Base-by-base conservation (phyloP, 768 basidiomycete genomes). In the Suillus discolor region DNA sequence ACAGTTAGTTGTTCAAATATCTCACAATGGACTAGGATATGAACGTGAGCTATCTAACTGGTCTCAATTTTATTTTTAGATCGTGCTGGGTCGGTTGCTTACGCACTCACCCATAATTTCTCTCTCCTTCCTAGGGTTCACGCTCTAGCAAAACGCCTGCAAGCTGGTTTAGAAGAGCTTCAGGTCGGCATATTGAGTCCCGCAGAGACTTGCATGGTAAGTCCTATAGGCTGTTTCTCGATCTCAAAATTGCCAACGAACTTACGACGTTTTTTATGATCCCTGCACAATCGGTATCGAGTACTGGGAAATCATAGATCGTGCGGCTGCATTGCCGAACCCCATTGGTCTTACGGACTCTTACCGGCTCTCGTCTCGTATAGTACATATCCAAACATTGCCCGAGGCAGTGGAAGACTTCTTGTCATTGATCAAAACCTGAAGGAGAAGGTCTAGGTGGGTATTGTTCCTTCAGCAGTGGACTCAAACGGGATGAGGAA, bases 131-230 rank as follows among this genome's bases (percentile, higher is more conserved):
- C 84, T 12, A 80, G 77, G 4, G 94, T 95, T 0, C 97, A 99
- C 73, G 80, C 79, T 0, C 87, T 96, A 23, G 81, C 96, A 0
- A 84, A 81, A 68, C 84, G 80, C 70, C 83, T 97, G 38, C 89
- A 93, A 70, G 75, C 76, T 31, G 90, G 90, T 18, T 81, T 98
- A 6, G 82, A 86, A 66, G 87, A 87, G 25, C 80, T 93, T 25
- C 96, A 95, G 8, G 90, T 86, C 6, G 82, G 82, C 18, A 91
- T 99, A 65, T 75, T 86, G 23, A 89, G 87, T 70, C 81, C 83
- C 42, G 91, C 91, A 4, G 94, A 97, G 76, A 96, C 94, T 12
- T 94, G 90, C 83, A 96, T 96, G 87, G 95, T 94, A 60, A 60
- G 85, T 75, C 36, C 39, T 38, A 57, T 63, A 7, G 12, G 20